These are phyloP conservation scores for Discostella stelligeroides DNA, from an alignment of 108 stramenopile species.

Conservation along the genomic window DNA sequence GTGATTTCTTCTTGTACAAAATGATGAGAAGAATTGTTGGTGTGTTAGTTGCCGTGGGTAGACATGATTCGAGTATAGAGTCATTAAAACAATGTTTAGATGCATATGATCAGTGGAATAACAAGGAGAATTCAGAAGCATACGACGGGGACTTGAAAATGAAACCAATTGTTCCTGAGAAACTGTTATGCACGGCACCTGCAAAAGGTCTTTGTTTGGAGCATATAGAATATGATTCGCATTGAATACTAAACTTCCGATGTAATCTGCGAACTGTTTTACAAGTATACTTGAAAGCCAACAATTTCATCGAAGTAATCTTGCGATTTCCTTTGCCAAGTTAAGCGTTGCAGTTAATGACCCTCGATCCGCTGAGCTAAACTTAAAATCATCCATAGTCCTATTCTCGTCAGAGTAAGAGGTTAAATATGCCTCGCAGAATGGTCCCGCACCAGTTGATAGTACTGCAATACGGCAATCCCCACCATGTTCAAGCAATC, in stretches of 20 bases:
- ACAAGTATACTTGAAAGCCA: too few species aligned
- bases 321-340: slow-evolving; percentile 68
- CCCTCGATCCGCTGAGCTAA: slow-evolving; percentile 52
- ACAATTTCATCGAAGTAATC: slow-evolving; percentile 26
- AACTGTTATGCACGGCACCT: slow-evolving; percentile 30
- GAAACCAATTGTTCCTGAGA: slow-evolving; percentile 1
- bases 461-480: slow-evolving; percentile 54
- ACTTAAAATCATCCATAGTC: slow-evolving; percentile 61
- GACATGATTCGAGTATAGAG: slow-evolving; percentile 11
- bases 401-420: slow-evolving; percentile 66
- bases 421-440: slow-evolving; percentile 71
- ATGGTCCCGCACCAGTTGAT: slow-evolving; percentile 63
- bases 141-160: background rate
- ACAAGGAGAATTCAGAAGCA: background rate
- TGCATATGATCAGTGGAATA: slow-evolving; percentile 13
- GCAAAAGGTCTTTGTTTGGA: slow-evolving; percentile 40
- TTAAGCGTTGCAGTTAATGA: slow-evolving; percentile 65
- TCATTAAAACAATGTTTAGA: slow-evolving; percentile 16
- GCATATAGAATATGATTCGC: slow-evolving; percentile 38
- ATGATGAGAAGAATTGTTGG: slow-evolving; percentile 47
- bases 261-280: too few species aligned
- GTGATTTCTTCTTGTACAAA: slow-evolving; percentile 48
- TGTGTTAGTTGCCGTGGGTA: slow-evolving; percentile 29
- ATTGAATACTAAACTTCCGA: too few species aligned
- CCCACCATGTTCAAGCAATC: slow-evolving; percentile 69